Base-by-base conservation (phyloP, 306 rosid species). In the Gynostemma pentaphyllum region DNA sequence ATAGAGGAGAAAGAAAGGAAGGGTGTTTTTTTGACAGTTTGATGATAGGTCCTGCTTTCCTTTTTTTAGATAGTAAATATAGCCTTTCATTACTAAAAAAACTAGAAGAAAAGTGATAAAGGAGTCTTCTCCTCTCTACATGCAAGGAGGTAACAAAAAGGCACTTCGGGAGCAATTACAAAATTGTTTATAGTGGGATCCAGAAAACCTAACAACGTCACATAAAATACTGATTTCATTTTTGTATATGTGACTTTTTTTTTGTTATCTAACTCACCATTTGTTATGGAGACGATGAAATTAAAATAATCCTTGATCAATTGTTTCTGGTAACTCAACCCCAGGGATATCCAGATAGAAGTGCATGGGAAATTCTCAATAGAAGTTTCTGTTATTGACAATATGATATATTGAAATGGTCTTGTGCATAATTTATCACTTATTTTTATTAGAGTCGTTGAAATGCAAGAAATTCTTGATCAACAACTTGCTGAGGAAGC, bases 401-500 rank as follows among this genome's bases (percentile, higher is more conserved):
- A 51, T 78, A 24, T 55, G 26, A 46, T 62, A 32, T 27, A 21
- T 22, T 5, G 47, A 60, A 36, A 60, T 12, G 12, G 48, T 68
- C 26, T 39, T 61, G 19, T 45, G 27, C 9, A 47, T 68, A 64
- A 75, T 50, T 62, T 51, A 40, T 16, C 63, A 46, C 65, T 52
- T 45, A 34, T 59, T 45, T 30, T 60, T 54, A 69, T 39, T 45
- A 92, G 96, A 82, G 98, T 92, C 70, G 95, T 92, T 79, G 96
- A 88, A 81, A 92, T 86, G 96, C 98, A 92, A 82, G 98, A 92
- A 77, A 85, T 92, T 54, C 90, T 75, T 64, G 98, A 92, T 82
- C 87, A 88, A 78, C 98, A 88, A 78, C 72, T 88, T 82, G 96
- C 95, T 61, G 98, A 92, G 84, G 98, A 88, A 74, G 95, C 95